Base-by-base conservation (phyloP, 441 rosid genomes). In the Adansonia rubrostipa region DNA sequence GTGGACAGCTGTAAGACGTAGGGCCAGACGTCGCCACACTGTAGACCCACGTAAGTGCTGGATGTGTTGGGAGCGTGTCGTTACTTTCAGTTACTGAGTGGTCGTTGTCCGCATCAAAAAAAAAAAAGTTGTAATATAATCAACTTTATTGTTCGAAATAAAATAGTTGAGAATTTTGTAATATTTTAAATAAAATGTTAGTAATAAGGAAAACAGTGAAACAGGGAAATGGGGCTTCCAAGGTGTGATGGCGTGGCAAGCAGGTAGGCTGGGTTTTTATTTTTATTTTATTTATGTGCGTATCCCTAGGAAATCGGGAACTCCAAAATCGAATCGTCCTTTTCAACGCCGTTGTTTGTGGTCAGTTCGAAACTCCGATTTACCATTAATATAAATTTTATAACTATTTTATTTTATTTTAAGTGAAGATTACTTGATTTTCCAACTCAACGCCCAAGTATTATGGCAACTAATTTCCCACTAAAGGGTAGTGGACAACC, bases 1-100 rank as follows among this genome's bases (percentile, higher is more conserved):
- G 84, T 15, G 0, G 90, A 89, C 89, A 81, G 87, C 78, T 85
- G 76, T 85, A 80, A 64, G 44, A 56, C 83, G 85, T 82, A n/a
- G 72, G 71, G 17, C 60, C 82, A 80, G 89, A 90, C 84, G 89
- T 85, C 93, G 90, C 88, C 86, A 79, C 80, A 86, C 79, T 83
- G 28, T 15, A 17, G 47, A 28, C 42, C 57, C 67, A 33, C 67
- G 14, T 50, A 44, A 75, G 57, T 64, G 51, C 54, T 68, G 81
- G 78, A 19, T 57, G 71, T 42, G 77, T 33, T 66, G 62, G 2
- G 13, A 14, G 64, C 77, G 90, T 83, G 84, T 81, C 70, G 89
- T 90, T 88, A 78, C 84, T 86, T 78, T 90, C 91, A 44, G 80
- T 73, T 72, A 88, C 84, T 81, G 84, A 86, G 69, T 82, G 83